A percentile compares a stretch with the other conserved stretches of the same genome.
phyloP scores from a whole-genome alignment of 768 basidiomycete genomes.

The Serpula lacrymans region DNA sequence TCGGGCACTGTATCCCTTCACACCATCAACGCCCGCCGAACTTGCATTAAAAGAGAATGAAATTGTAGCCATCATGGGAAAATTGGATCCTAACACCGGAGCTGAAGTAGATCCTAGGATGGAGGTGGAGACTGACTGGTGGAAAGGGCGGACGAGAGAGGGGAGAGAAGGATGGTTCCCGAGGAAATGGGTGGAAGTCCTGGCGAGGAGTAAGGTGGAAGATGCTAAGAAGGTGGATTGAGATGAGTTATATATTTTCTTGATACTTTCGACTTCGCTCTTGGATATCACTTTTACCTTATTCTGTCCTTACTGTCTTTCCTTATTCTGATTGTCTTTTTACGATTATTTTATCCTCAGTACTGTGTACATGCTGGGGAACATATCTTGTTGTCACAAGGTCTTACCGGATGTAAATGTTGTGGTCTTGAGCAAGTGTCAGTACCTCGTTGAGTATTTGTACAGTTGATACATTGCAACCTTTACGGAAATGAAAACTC shows the following conservation, averaged over 20 bases:
- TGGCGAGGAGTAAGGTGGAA: slow-evolving; percentile 44
- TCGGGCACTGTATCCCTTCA: slow-evolving; percentile 76
- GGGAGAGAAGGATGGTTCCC: slow-evolving; percentile 96
- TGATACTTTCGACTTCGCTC: too few species aligned
- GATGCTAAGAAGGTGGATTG: slow-evolving; percentile 42
- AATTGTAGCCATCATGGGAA: slow-evolving; percentile 88
- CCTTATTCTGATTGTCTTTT: too few species aligned
- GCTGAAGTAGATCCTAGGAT: slow-evolving; percentile 65
- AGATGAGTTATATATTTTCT: slow-evolving; percentile 2
- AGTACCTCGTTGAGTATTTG: too few species aligned
- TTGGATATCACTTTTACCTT: too few species aligned
- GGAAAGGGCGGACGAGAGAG: slow-evolving; percentile 90
- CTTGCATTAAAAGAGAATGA: slow-evolving; percentile 82
- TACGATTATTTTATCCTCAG: too few species aligned
- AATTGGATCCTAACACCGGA: slow-evolving; percentile 68
- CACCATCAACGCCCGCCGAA: slow-evolving; percentile 71
- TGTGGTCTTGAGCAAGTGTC: too few species aligned
- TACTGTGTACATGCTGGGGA: too few species aligned
- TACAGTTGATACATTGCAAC: too few species aligned
- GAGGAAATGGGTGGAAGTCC: slow-evolving; percentile 76
- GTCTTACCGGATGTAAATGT: too few species aligned
- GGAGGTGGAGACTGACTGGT: slow-evolving; percentile 75
- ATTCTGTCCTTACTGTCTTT: too few species aligned
- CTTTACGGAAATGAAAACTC: too few species aligned
- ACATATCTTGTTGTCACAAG: too few species aligned